Conservation (phyloP, 306 rosid species). For the Prunus armeniaca region DNA sequence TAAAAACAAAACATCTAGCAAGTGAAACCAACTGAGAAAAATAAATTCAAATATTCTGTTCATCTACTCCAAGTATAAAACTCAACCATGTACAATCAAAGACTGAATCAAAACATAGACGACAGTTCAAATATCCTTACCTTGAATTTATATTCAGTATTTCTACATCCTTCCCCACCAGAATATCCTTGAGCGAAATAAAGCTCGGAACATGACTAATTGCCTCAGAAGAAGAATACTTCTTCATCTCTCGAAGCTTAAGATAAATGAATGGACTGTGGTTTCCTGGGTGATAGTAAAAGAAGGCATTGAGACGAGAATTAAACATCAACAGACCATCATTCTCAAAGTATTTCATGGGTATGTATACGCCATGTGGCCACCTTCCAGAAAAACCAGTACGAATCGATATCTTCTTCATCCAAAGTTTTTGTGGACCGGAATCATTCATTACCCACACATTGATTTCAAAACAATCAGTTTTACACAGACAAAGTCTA, state of each 20-base stretch:
- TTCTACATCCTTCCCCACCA: background rate
- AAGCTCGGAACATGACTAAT: slow-evolving; percentile 8
- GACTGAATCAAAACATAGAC: no score
- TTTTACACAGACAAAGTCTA: background rate
- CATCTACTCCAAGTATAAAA: no score
- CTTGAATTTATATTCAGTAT: background rate
- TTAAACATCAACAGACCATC: slow-evolving; percentile 7
- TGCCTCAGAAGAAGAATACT: background rate
- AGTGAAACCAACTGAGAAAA: no score
- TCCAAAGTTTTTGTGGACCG: background rate
- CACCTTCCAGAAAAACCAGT: background rate
- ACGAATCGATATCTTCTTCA: background rate
- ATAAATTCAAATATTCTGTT: no score
- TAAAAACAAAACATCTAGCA: no score
- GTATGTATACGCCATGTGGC: slow-evolving; percentile 3
- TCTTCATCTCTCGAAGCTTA: background rate
- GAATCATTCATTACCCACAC: slow-evolving; percentile 3
- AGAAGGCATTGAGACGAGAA: background rate
- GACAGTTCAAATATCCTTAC: background rate
- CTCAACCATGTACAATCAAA: no score
- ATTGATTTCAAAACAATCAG: background rate
- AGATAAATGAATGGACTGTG: background rate
- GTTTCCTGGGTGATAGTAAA: background rate
- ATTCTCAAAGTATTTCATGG: background rate
- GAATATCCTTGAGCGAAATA: background rate